Base-by-base conservation (phyloP, 352 stramenopile genomes). In the Blastocystis sp. region DNA sequence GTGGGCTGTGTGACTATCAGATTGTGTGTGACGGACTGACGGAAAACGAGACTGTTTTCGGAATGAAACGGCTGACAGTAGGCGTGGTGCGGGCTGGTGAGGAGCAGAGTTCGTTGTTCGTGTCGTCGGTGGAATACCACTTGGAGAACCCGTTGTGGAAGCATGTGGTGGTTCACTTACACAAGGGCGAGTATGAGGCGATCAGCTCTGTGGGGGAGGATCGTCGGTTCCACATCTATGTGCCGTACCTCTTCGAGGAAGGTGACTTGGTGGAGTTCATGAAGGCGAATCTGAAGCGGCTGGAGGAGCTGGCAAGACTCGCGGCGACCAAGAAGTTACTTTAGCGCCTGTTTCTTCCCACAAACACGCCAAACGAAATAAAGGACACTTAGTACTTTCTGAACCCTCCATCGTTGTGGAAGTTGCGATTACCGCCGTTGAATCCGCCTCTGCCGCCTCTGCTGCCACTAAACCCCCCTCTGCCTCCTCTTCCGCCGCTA, bases 401-500 rank as follows among this genome's bases (percentile, higher is more conserved):
- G 48, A n/a, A 48, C 21, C 40, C 42, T 34, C 52, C 52, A 57
- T 38, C 38, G 38, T 48, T 48, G 48, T 57, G 28, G 28, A 34
- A 57, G 48, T 57, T 57, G 14, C 48, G n/a, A 28, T 77, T 42
- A 24, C 91, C 90, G 89, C 91, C 89, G n/a, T 91, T 91, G 54
- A 71, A 61, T 34, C 80, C 70, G 57, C 91, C 63, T 61, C 91
- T 62, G 82, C 91, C 88, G 3, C 90, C 69, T 21, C 91, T 80
- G 71, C 91, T 65, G 54, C 91, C 40, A 64, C 43, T 38, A n/a
- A 42, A 17, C n/a, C 90, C 64, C 38, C 87, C 68, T 82, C 91
- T 84, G 80, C 92, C 74, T 57, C 92, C 89, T 42, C 91, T 74
- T 60, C 92, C 70, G 43, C 63, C 28, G 89, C 43, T 89, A 76